Base-by-base conservation (phyloP, 352 stramenopile genomes). In the Globisporangium recalcitrans region DNA sequence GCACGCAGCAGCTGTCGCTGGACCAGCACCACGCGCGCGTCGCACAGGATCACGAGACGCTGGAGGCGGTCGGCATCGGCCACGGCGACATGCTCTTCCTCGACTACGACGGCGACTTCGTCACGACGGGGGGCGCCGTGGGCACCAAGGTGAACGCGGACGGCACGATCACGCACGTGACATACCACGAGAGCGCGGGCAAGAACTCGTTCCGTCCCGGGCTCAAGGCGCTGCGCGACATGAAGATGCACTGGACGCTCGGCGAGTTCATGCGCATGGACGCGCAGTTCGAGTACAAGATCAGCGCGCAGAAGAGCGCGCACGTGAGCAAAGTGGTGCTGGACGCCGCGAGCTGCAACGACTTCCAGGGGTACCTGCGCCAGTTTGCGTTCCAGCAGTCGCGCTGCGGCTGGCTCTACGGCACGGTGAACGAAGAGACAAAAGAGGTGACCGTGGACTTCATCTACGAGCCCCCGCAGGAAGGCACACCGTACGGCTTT, bases 241-340 rank as follows among this genome's bases (percentile, higher is more conserved):
- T 99, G 87, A 99, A 99, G 79, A 99, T 98, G 95, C 80, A 98
- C 65, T 99, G 97, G 97, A 99, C 96, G 36, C 73, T 99, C 10
- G 82, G 84, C 52, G 96, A 99, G 78, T 99, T 99, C 75, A 96
- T 97, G 66, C 92, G 88, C 55, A 97, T 99, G 91, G 96, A 99
- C 72, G 84, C 93, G 32, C 84, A 98, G 67, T 99, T 98, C 70
- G 93, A 97, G 60, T 99, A 98, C 80, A 98, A 98, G 77, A 94
- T 99, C 58, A 93, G 95, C 64, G 80, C 90, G 47, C 94, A 98
- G 71, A 96, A 98, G 69, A 75, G 80, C 34, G 79, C 87, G 21
- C 85, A 97, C 24, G 85, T 90, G 51, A 52, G 62, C 42, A 90
- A 90, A 46, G 80, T 98, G 26, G 73, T 91, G 65, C 71, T 98